Percentiles rank a stretch among this genome's conserved stretches.
These are phyloP conservation scores for Streptanthus diversifolius DNA, from an alignment of 345 rosid species.

Conservation along the genomic window DNA sequence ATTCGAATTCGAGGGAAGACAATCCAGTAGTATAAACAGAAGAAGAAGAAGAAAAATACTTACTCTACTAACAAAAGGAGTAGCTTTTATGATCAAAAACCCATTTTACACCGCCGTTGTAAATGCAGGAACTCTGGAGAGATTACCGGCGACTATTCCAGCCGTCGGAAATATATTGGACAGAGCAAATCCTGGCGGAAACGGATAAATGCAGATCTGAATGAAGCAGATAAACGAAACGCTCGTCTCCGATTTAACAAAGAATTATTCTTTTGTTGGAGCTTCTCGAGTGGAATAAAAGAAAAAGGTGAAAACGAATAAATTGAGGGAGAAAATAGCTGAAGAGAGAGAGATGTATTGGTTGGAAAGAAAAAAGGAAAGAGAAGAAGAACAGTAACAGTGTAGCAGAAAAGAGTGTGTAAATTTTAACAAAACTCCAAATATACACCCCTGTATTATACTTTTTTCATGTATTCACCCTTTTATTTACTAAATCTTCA, in stretches of 20 bases:
- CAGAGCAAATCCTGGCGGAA: background rate
- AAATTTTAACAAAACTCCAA: background rate
- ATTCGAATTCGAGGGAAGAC: background rate
- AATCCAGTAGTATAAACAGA: background rate
- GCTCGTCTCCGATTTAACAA: background rate
- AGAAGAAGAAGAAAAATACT: background rate
- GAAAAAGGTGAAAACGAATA: conserved; percentile 12
- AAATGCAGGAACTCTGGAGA: conserved; percentile 4
- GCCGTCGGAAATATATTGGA: background rate
- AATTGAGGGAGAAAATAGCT: conserved; percentile 22
- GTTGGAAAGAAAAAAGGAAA: background rate
- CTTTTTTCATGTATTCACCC: background rate
- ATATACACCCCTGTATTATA: background rate
- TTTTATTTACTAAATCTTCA: background rate
- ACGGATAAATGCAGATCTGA: conserved; percentile 25
- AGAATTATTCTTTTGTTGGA: background rate
- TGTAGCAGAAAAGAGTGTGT: background rate
- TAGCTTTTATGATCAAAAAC: background rate
- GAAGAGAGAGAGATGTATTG: background rate
- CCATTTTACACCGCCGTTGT: background rate
- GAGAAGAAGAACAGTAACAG: conserved; percentile 13
- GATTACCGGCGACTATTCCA: conserved; percentile 15
- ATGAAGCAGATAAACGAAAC: conserved; percentile 14
- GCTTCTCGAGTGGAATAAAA: conserved; percentile 6
- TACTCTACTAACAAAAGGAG: background rate